phyloP scores from a whole-genome alignment of 495 filamentous ascomycete species.

The Rusavskia elegans region DNA sequence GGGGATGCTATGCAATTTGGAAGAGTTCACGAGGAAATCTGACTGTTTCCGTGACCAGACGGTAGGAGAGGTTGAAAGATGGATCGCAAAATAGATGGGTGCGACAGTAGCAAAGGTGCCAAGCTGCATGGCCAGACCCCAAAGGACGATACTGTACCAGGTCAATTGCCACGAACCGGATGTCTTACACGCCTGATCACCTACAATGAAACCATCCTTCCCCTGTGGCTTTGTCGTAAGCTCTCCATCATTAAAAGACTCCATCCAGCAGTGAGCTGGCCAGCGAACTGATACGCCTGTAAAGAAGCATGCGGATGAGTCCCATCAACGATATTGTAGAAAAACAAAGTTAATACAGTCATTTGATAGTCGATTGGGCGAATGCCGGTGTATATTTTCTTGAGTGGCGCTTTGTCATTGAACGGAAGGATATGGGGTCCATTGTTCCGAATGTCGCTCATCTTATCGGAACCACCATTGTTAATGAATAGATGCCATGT shows the following conservation, averaged over 20 bases:
- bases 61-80: constrained; percentile 37
- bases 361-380: constrained; percentile 30
- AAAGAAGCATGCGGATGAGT: constrained; percentile 26
- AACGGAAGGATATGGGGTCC: constrained; percentile 25
- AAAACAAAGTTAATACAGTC: constrained; percentile 33
- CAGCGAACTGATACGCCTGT: constrained; percentile 33
- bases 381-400: constrained; percentile 32
- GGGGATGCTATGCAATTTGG: constrained; percentile 31
- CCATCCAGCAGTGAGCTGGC: constrained; percentile 40
- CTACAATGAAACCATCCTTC: constrained; percentile 37
- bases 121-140: constrained; percentile 38
- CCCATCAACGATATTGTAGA: constrained; percentile 38
- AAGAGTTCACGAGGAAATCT: constrained; percentile 30
- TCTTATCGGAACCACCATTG: constrained; percentile 25
- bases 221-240: constrained; percentile 36
- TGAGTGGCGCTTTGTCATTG: constrained; percentile 20
- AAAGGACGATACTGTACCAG: constrained; percentile 2
- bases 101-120: constrained; percentile 35
- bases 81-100: constrained; percentile 34
- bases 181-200: background rate
- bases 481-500: constrained; percentile 25
- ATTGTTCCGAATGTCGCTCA: constrained; percentile 12
- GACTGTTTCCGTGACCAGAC: constrained; percentile 27
- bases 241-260: constrained; percentile 38
- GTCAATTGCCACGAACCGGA: background rate